Percentiles rank a stretch among this genome's conserved stretches.
phyloP scores from a whole-genome alignment of 1,284 basidiomycete species.

The Termitomyces sp. region DNA sequence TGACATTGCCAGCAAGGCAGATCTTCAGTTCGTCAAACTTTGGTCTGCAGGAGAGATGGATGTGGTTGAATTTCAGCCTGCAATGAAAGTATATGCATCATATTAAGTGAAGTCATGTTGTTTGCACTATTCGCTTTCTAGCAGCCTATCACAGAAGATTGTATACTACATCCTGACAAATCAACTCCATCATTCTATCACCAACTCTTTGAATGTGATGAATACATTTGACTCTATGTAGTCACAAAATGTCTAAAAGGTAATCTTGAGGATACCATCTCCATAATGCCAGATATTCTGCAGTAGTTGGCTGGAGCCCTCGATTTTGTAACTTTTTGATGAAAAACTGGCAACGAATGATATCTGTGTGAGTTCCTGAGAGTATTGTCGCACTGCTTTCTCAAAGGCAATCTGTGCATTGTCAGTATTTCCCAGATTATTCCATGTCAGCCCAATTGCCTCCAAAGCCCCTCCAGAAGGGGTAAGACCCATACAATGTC shows the following conservation, averaged over 20 bases:
- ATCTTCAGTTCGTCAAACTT: conserved; percentile 27
- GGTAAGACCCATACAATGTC: background rate
- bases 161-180: too few species aligned
- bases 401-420: conserved; percentile 1
- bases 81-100: background rate
- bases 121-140: too few species aligned
- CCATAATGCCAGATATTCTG: background rate
- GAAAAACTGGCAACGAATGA: background rate
- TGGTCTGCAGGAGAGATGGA: too few species aligned
- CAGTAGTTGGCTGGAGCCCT: background rate
- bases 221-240: too few species aligned
- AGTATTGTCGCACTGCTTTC: background rate
- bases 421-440: background rate
- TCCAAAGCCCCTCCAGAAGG: background rate
- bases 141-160: too few species aligned
- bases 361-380: background rate
- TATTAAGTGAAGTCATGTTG: too few species aligned
- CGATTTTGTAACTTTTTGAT: background rate
- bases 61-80: conserved; percentile 27
- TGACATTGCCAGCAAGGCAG: conserved; percentile 22
- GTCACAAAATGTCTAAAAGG: background rate
- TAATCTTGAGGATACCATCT: background rate
- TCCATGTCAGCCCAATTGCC: background rate
- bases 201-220: too few species aligned
- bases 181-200: too few species aligned